Evolutionary conservation across 805 yeast species (phyloP).

Genomic region (Metschnikowia cubensis): DNA sequence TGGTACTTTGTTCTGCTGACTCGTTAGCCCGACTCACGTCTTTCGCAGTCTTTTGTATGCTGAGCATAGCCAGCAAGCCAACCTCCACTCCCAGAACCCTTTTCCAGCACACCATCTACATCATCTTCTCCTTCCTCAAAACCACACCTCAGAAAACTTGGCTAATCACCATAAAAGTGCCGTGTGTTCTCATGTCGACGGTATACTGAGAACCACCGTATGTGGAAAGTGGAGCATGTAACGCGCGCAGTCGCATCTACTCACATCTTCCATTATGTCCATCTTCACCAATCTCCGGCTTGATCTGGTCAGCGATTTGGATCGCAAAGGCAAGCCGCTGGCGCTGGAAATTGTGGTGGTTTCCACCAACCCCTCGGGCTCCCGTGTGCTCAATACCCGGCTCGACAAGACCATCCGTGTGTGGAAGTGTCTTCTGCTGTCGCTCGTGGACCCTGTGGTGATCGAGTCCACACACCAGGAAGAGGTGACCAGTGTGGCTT

Average conservation of each 20-base stretch:
- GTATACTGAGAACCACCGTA: neutral
- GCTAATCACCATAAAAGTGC: no score
- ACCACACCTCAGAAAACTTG: no score
- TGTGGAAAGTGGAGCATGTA: neutral
- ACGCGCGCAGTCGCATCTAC: conserved; percentile 1
- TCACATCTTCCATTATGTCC: conserved; percentile 5
- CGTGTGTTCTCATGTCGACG: no score
- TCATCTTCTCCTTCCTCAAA: no score
- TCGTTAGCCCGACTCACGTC: no score
- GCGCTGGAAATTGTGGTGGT: conserved; percentile 34
- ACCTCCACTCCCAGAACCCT: no score
- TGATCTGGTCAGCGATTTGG: conserved; percentile 11
- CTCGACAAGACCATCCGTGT: conserved; percentile 41
- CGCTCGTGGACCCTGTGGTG: conserved; percentile 32
- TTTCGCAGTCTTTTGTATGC: no score
- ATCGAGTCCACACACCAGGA: conserved; percentile 40
- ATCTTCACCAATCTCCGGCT: conserved; percentile 6
- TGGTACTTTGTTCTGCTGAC: no score
- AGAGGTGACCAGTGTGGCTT: conserved; percentile 39
- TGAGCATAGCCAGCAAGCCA: no score
- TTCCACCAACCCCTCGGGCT: conserved; percentile 40
- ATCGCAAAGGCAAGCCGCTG: conserved; percentile 11
- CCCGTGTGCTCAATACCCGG: conserved; percentile 40
- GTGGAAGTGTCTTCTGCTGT: conserved; percentile 30
- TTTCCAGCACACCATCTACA: no score